Evolutionary conservation across 2,329 filamentous ascomycete genomes (phyloP), one percentile per base, ranked within the genome.

Genomic region (Zasmidium cellare): DNA sequence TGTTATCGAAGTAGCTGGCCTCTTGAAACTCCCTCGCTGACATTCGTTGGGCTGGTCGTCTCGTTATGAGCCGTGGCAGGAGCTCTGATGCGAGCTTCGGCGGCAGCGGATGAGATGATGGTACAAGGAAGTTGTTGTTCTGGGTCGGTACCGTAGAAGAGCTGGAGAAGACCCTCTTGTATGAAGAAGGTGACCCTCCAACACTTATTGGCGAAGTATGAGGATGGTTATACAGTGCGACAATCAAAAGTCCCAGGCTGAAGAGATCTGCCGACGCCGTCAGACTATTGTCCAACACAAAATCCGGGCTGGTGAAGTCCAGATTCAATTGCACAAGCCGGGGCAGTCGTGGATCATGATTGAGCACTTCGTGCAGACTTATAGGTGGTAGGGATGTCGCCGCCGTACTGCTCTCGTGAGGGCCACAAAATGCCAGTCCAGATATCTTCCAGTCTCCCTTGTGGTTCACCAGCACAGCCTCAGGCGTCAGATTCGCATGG

Each of bases 391-490:
- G 85, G 3, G 90, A 88, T 2, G 90, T 89, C 23, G 71, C 66
- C 9, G 69, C 65, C 24, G 85, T 87, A 19, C 89, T 90, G 67
- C 85, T 84, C 66, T 92, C 89, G 50, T 90, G 85, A 14, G 92
- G 90, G 47, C 90, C 90, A 71, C 89, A 91, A 74, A 97, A 99
- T 0, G 89, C 86, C 41, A 99, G 82, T n/a, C 93, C 94, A 67
- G 92, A 93, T 23, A 99, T 90, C 74, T 99, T 99, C 94, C 94
- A 99, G 75, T 99, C 94, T 49, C 91, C 96, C 84, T 99, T 99
- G 44, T 90, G 86, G 76, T 99, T 99, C 74, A 99, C 86, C 64
- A 96, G 88, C 63, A 99, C 87, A 18, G 92, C 90, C 63, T 97
- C 93, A 0, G 94, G 94, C 0, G 92, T 97, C 63, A 99, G 75